Conservation (phyloP, 2,329 filamentous ascomycete genomes). For the Pseudofabraea citricarpa region DNA sequence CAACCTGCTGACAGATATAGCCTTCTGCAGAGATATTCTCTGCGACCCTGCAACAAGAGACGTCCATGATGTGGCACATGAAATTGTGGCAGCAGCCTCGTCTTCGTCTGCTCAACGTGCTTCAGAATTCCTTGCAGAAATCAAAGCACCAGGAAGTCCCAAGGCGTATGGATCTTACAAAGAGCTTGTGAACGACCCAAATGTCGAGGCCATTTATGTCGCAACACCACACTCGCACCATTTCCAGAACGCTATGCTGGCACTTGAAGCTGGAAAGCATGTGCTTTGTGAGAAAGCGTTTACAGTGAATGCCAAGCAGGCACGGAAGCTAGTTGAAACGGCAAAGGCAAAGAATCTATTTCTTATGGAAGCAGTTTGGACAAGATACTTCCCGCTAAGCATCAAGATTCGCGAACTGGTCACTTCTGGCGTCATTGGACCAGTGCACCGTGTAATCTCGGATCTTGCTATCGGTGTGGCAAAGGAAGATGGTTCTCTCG, state of each 20-base stretch:
- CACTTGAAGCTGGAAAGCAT: constrained; percentile 60
- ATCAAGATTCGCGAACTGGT: constrained; percentile 51
- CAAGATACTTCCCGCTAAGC: constrained; percentile 63
- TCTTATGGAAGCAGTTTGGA: constrained; percentile 67
- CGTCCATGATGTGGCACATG: constrained; percentile 56
- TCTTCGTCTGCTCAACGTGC: constrained; percentile 57
- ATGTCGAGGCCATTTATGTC: constrained; percentile 65
- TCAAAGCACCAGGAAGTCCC: constrained; percentile 49
- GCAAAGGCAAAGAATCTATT: constrained; percentile 56
- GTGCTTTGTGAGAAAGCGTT: constrained; percentile 71
- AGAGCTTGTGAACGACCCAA: constrained; percentile 58
- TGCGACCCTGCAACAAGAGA: constrained; percentile 54
- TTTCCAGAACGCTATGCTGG: constrained; percentile 64
- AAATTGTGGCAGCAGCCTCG: constrained; percentile 59
- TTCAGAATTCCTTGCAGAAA: constrained; percentile 53
- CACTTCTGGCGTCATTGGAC: constrained; percentile 30
- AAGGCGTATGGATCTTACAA: constrained; percentile 63
- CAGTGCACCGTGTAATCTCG: constrained; percentile 36
- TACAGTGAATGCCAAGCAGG: constrained; percentile 63
- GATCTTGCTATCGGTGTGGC: constrained; percentile 41
- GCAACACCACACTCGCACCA: constrained; percentile 71
- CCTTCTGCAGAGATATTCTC: constrained; percentile 59
- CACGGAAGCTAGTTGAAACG: constrained; percentile 52
- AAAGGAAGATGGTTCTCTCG: constrained; percentile 44
- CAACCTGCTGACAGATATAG: constrained; percentile 23